Evolutionary conservation across 75 land plant species (phyloP).

Genomic region (Pinus taeda): DNA sequence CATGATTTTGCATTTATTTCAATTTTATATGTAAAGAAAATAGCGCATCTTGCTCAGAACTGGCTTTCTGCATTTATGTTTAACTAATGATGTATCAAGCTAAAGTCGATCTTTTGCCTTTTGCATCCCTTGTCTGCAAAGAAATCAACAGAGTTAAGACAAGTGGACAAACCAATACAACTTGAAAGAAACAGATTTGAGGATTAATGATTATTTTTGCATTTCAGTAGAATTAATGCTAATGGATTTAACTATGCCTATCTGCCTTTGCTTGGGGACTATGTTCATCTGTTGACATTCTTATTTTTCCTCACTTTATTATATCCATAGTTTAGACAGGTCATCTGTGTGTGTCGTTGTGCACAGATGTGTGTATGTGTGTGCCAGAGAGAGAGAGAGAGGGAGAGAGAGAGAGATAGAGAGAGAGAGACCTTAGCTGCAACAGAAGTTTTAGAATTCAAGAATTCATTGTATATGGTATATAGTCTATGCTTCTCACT

Average conservation of each 20-base stretch:
- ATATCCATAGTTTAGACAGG: background rate
- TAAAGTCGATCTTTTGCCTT: slow-evolving; percentile 77
- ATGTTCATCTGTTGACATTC: background rate
- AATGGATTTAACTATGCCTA: background rate
- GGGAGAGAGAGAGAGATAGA: slow-evolving; percentile 21
- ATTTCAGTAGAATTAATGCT: background rate
- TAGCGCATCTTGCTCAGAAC: no score
- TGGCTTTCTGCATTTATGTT: no score
- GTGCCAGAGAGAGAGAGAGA: background rate
- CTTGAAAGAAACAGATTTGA: background rate
- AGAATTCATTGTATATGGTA: slow-evolving; percentile 68
- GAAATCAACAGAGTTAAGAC: slow-evolving; percentile 7
- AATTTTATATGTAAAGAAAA: no score
- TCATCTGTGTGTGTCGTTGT: slow-evolving; percentile 1
- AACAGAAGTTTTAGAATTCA: slow-evolving; percentile 58
- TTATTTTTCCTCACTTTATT: background rate
- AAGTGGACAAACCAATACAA: background rate
- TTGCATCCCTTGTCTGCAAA: slow-evolving; percentile 64
- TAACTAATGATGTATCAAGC: slow-evolving; percentile 28
- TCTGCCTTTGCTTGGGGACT: background rate
- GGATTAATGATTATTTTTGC: background rate
- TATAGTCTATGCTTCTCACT: slow-evolving; percentile 70
- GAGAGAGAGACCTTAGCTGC: slow-evolving; percentile 54
- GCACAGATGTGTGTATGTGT: background rate
- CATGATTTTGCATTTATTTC: no score